Evolutionary conservation across 768 basidiomycete species (phyloP), one percentile per base, ranked within the genome.

Genomic region (Macrolepiota dolichaula): DNA sequence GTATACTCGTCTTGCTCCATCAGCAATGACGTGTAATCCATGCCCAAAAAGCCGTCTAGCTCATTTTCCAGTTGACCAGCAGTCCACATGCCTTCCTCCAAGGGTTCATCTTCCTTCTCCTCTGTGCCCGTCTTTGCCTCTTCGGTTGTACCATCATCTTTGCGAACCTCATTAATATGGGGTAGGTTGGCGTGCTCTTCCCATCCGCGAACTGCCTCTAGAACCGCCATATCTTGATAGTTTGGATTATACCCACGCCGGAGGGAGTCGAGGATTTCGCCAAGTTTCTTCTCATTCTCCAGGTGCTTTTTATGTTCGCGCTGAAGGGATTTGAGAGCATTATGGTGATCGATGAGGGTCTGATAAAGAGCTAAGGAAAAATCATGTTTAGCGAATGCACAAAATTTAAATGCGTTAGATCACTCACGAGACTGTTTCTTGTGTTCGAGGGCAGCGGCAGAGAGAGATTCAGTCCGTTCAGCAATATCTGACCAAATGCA

Each of bases 151-250:
- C 70, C 68, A n/a, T 71, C 70, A 17, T 73, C 74, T 66, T 86
- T 85, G 27, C 78, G 81, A 7, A 83, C 80, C 51, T 91, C 87
- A 63, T 87, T 86, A 69, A 90, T 87, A 59, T 89, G 89, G 1
- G 87, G 87, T 19, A 91, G 73, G 1, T 82, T 82, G 12, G 88
- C 86, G 7, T 87, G 79, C 46, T 81, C 86, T 70, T 94, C 92
- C 88, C 92, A 98, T 13, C 95, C 96, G 51, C 94, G 87, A 15
- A 98, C 95, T 17, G 96, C 96, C 66, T 96, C 96, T 29, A 97
- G 84, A 51, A 98, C 96, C 1, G 94, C 95, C 96, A 99, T 98
- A 70, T 99, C 96, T 71, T 98, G 96, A 74, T 98, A 98, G 72
- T 99, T 99, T 15, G 96, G 96, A 72, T 99, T 99, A 76, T 97